These are phyloP conservation scores for Eremothecium sinecaudum DNA, from an alignment of 1,139 yeast genomes.

Conservation along the genomic window DNA sequence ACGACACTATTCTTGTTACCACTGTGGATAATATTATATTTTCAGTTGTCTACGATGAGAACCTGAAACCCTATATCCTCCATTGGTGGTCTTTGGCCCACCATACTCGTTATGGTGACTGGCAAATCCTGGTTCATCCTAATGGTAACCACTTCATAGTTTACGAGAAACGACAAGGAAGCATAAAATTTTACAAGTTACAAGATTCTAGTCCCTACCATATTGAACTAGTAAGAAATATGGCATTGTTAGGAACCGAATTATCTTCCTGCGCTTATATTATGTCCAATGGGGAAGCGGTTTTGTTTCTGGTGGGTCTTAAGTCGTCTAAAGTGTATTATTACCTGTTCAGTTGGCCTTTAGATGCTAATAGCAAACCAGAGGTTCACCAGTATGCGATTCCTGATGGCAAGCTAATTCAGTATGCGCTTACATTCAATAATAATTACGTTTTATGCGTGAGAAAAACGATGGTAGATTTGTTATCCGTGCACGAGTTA, in stretches of 20 bases:
- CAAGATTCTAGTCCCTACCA: slow-evolving; percentile 7
- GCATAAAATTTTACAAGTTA: slow-evolving; percentile 19
- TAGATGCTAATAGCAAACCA: slow-evolving; percentile 11
- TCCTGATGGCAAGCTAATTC: slow-evolving; percentile 13
- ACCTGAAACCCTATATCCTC: slow-evolving; percentile 6
- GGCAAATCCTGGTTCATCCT: slow-evolving; percentile 16
- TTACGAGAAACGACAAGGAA: slow-evolving; percentile 12
- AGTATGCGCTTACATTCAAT: slow-evolving; percentile 18
- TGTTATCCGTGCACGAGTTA: slow-evolving; percentile 24
- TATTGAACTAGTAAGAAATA: slow-evolving; percentile 18
- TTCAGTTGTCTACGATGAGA: slow-evolving; percentile 8
- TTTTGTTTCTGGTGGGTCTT: slow-evolving; percentile 18
- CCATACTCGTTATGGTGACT: slow-evolving; percentile 3
- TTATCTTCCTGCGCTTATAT: slow-evolving; percentile 15
- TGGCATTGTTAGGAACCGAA: slow-evolving; percentile 14
- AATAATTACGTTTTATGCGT: slow-evolving; percentile 13
- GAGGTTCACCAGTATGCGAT: slow-evolving; percentile 21
- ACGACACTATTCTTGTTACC: slow-evolving; percentile 6
- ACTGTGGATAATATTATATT: slow-evolving; percentile 6
- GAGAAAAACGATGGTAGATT: slow-evolving; percentile 9
- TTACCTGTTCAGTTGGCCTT: slow-evolving; percentile 22
- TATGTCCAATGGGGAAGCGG: slow-evolving; percentile 9
- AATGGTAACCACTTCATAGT: slow-evolving; percentile 15
- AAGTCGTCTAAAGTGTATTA: slow-evolving; percentile 17
- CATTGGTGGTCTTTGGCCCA: slow-evolving; percentile 7